Conservation (phyloP, 495 filamentous ascomycete species). For the Penicillium soppii region DNA sequence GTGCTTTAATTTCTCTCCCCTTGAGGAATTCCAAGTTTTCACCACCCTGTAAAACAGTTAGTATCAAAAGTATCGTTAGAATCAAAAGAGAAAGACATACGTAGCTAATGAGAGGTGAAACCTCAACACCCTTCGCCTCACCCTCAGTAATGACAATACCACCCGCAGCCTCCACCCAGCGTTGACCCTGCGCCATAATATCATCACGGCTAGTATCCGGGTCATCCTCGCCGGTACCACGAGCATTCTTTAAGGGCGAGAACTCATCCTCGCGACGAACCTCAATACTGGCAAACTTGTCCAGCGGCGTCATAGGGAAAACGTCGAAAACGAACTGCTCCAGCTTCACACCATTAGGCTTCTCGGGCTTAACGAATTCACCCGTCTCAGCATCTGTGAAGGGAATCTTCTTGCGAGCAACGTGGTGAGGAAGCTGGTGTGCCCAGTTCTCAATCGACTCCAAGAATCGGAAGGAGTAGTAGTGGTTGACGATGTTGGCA, state of each 20-base stretch:
- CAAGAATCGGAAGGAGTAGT: slow-evolving; percentile 94
- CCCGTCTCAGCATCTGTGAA: slow-evolving; percentile 74
- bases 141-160: slow-evolving; percentile 72
- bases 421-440: slow-evolving; percentile 87
- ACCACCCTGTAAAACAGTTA: slow-evolving; percentile 80
- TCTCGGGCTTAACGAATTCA: slow-evolving; percentile 79
- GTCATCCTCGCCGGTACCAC: slow-evolving; percentile 87
- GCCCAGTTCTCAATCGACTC: slow-evolving; percentile 85
- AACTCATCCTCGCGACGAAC: slow-evolving; percentile 98
- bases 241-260: slow-evolving; percentile 95
- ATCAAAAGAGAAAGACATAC: slow-evolving; percentile 55
- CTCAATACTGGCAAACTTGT: slow-evolving; percentile 92
- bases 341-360: slow-evolving; percentile 97
- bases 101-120: slow-evolving; percentile 93
- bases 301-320: slow-evolving; percentile 83
- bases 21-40: slow-evolving; percentile 82
- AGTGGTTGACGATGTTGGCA: slow-evolving; percentile 99
- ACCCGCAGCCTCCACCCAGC: slow-evolving; percentile 79
- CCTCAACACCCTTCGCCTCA: slow-evolving; percentile 71
- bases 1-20: slow-evolving; percentile 71
- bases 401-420: slow-evolving; percentile 98
- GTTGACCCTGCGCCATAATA: slow-evolving; percentile 83
- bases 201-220: slow-evolving; percentile 87
- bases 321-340: slow-evolving; percentile 99
- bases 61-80: neutral